Base-by-base conservation (phyloP, 1,284 basidiomycete genomes). In the Melanopsichium pennsylvanicum region DNA sequence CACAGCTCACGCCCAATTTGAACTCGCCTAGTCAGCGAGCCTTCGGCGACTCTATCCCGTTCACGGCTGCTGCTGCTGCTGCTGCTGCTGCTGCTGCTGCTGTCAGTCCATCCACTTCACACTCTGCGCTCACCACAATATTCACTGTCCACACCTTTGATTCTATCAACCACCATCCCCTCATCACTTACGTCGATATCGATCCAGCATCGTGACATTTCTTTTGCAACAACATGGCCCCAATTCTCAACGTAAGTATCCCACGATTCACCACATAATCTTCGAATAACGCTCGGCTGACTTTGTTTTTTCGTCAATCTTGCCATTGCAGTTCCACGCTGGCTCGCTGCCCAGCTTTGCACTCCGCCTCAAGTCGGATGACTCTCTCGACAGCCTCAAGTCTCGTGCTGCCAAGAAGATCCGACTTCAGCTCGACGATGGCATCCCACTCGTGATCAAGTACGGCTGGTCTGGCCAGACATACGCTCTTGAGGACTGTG, bases 401-500 rank as follows among this genome's bases (percentile, higher is more conserved):
- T 23, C 58, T 41, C 74, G 79, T 16, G 69, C 63, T 13, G 76
- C 75, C 34, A 68, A 72, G 33, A 79, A 79, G 70, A 70, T 79
- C 41, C 63, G 72, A 10, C 60, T 77, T 4, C 60, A 72, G 36
- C 62, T 77, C 19, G 64, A 66, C 31, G 76, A 75, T 50, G 72
- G 69, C 36, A 72, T 76, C 46, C 73, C 75, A 23, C 66, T 80
- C 13, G 70, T 71, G 26, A 59, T 80, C 56, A 75, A 72, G 59
- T 80, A 80, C 57, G 69, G 71, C 38, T 70, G 72, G 62, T 48
- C 73, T 12, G 58, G 67, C 32, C 49, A 79, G 52, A 47, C 40
- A n/a, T 80, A 75, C 52, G 56, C 70, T 22, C 66, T 80, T 13
- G 79, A 80, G 33, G 79, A 80, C 38, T 49, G 75, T 75, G 35